Base-by-base conservation (phyloP, 169 alveolate species). In the Cyclospora cayetanensis region DNA sequence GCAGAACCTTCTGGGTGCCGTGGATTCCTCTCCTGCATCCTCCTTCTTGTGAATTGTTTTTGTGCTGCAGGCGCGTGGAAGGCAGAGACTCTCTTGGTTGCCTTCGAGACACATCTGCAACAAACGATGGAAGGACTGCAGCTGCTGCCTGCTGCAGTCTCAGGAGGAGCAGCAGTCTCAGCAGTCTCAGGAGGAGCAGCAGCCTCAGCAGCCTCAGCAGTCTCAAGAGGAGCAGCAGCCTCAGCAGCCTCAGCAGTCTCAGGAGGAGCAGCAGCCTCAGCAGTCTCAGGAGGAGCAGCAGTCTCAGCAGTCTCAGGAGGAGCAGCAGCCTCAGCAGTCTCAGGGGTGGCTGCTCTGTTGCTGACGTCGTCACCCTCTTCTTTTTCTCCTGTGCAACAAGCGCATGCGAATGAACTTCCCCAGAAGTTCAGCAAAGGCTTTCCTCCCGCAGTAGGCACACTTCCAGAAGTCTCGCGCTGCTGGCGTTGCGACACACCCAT, bases 101-200 rank as follows among this genome's bases (percentile, higher is more conserved):
- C 46, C 43, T 27, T 66, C 22, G 52, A 27, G 80, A 29, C 35
- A 46, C 43, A 66, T 31, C 52, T 66, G 35, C 80, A 66, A 15
- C 50, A 31, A 1, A 31, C 50, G 80, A 22, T 66, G 15, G 35
- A 31, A 5, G 80, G 50, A 9, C 25, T 66, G 29, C 25, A 27
- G 80, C 80, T 66, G 80, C 80, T 66, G 80, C 80, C 80, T 22
- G 29, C 18, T 41, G 52, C 80, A 27, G 31, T 27, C 7, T 27
- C 80, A 31, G 46, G 52, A 11, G 37, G 42, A 63, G 74, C 74
- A 63, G 74, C 37, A 63, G 74, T 39, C 25, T 34, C 34, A 63
- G 74, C 74, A 63, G 74, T 39, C 22, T 41, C 50, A 29, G 50
- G 52, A 29, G 80, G 52, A 66, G 80, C 80, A 15, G 42, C 76